Conservation (phyloP, 129 eudicot genomes). For the Silybum marianum region DNA sequence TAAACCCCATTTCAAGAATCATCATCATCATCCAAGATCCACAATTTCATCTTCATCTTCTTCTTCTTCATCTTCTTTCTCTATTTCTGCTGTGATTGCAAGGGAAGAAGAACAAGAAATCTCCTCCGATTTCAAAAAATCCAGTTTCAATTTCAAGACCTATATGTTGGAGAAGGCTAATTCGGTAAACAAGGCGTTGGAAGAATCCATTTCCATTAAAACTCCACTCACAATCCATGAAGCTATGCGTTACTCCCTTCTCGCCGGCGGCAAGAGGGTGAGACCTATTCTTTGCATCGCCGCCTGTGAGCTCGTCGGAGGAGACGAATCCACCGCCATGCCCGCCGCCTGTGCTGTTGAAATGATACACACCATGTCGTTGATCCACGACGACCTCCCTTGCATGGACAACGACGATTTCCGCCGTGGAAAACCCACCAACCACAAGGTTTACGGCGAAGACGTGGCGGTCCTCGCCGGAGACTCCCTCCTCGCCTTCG, state of each 20-base stretch:
- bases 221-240: constrained; percentile 61
- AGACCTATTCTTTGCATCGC: constrained; percentile 72
- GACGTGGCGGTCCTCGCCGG: constrained; percentile 77
- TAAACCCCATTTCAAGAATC: constrained; percentile 30
- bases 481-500: constrained; percentile 62
- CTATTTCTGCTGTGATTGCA: constrained; percentile 44
- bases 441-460: constrained; percentile 73
- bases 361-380: constrained; percentile 79
- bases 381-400: constrained; percentile 79
- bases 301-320: constrained; percentile 81
- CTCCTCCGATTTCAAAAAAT: neutral
- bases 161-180: constrained; percentile 52
- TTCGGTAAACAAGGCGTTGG: constrained; percentile 54
- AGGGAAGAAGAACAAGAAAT: constrained; percentile 39
- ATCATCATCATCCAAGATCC: constrained; percentile 26
- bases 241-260: constrained; percentile 66
- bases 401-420: constrained; percentile 85
- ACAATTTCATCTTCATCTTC: constrained; percentile 4
- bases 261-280: constrained; percentile 74
- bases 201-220: constrained; percentile 43
- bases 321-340: constrained; percentile 47
- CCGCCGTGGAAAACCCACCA: constrained; percentile 70
- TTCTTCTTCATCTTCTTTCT: constrained; percentile 15
- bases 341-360: constrained; percentile 82
- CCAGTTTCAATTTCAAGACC: constrained; percentile 53